Evolutionary conservation across 352 stramenopile genomes (phyloP).

Genomic region (Phytophthora nicotianae): DNA sequence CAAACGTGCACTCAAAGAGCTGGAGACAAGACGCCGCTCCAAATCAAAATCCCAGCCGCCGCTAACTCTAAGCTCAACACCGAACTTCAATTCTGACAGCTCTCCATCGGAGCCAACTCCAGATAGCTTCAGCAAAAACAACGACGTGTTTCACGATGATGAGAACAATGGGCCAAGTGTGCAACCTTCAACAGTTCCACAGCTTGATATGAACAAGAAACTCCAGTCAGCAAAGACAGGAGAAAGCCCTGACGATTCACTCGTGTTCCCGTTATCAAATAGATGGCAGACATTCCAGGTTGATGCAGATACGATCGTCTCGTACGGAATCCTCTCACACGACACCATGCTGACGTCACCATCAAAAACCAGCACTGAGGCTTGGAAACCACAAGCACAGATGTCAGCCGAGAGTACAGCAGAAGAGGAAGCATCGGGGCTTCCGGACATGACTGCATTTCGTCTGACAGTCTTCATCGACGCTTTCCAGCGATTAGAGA

Average conservation of each 20-base stretch:
- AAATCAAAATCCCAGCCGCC: slow-evolving; percentile 19
- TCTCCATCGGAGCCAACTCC: slow-evolving; percentile 17
- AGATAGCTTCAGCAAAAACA: slow-evolving; percentile 20
- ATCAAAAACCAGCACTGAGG: slow-evolving; percentile 4
- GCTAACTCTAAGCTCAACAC: slow-evolving; percentile 28
- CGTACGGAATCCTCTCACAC: slow-evolving; percentile 58
- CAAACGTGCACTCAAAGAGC: slow-evolving; percentile 67
- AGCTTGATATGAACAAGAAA: slow-evolving; percentile 25
- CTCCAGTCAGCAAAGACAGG: slow-evolving; percentile 5
- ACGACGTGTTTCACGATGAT: slow-evolving; percentile 19
- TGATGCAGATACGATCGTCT: slow-evolving; percentile 47
- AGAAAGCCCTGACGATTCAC: slow-evolving; percentile 17
- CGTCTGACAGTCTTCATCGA: slow-evolving; percentile 75
- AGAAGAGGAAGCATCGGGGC: slow-evolving; percentile 8
- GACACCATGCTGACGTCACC: slow-evolving; percentile 26
- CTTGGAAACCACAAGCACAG: slow-evolving; percentile 6
- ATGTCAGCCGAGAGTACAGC: slow-evolving; percentile 19
- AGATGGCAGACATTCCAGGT: slow-evolving; percentile 51
- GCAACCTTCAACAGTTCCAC: slow-evolving; percentile 1
- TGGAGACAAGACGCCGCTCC: slow-evolving; percentile 38
- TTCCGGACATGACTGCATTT: slow-evolving; percentile 30
- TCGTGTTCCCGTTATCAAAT: slow-evolving; percentile 49
- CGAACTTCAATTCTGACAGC: slow-evolving; percentile 22
- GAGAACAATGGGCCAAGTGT: slow-evolving; percentile 8
- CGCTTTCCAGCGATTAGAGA: slow-evolving; percentile 66